A percentile compares a stretch with the other conserved stretches of the same genome.
Conservation (phyloP, 352 stramenopile genomes). For the Globisporangium nagaii region DNA sequence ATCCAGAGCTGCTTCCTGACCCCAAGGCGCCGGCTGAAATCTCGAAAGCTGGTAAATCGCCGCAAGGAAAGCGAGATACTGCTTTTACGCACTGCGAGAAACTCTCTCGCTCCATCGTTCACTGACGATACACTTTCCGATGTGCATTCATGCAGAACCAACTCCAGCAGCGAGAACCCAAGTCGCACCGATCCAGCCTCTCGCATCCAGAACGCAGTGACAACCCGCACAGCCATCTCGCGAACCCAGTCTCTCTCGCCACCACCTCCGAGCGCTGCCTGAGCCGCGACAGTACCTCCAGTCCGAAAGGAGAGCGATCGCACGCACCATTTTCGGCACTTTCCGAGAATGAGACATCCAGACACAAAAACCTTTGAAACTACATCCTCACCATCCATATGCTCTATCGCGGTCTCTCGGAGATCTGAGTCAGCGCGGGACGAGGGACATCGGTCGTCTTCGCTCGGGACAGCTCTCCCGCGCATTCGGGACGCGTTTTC, state of each 20-base stretch:
- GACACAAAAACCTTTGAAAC: slow-evolving; percentile 3
- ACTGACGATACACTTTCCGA: too few relatives aligned
- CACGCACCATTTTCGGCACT: background rate
- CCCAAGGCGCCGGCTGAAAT: background rate
- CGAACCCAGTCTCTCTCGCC: too few relatives aligned
- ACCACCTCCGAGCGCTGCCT: too few relatives aligned
- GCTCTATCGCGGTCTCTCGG: background rate
- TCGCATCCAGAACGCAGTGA: background rate
- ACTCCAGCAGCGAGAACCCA: background rate
- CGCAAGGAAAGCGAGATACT: background rate
- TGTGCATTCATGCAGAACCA: too few relatives aligned
- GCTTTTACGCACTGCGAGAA: too few relatives aligned
- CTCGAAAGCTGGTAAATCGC: background rate
- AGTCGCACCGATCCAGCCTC: background rate
- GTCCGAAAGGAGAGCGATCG: background rate
- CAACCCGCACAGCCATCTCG: too few relatives aligned
- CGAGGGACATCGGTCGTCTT: too few relatives aligned
- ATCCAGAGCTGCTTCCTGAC: background rate
- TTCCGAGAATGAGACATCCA: background rate
- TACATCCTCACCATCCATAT: background rate
- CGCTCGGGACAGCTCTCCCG: too few relatives aligned
- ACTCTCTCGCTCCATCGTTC: too few relatives aligned
- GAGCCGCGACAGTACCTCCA: too few relatives aligned
- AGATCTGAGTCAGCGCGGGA: too few relatives aligned
- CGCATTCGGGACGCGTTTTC: too few relatives aligned